Conservation (phyloP, 768 basidiomycete genomes). For the Phallus indusiatus region DNA sequence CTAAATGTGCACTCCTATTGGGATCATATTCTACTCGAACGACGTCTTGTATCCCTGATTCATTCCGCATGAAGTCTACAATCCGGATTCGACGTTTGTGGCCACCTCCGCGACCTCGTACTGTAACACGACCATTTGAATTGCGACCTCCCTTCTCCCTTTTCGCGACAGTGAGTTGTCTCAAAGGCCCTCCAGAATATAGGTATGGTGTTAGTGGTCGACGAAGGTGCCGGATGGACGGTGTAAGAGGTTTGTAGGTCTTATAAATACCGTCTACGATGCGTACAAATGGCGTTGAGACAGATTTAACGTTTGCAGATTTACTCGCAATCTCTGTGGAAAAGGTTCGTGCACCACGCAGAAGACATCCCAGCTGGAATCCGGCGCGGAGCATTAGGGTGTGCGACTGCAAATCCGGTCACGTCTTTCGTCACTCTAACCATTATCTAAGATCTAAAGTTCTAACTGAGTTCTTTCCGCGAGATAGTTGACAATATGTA, state of each 20-base stretch:
- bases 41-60: slow-evolving; percentile 78
- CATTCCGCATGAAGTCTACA: slow-evolving; percentile 77
- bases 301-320: slow-evolving; percentile 15
- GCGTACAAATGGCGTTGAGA: slow-evolving; percentile 3
- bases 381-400: background rate
- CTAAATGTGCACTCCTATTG: slow-evolving; percentile 88
- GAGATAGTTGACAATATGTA: too few species aligned
- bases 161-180: slow-evolving; percentile 69
- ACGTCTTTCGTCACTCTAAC: background rate
- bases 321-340: slow-evolving; percentile 27
- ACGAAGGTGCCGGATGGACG: slow-evolving; percentile 77
- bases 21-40: slow-evolving; percentile 97
- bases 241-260: slow-evolving; percentile 83
- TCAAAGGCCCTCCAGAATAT: slow-evolving; percentile 77
- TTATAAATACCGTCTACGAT: slow-evolving; percentile 47
- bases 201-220: slow-evolving; percentile 78
- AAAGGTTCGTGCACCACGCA: slow-evolving; percentile 17
- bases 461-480: too few species aligned
- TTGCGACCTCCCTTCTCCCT: slow-evolving; percentile 87
- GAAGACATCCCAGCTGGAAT: background rate
- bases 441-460: background rate
- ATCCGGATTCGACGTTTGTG: slow-evolving; percentile 79
- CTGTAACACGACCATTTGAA: slow-evolving; percentile 67
- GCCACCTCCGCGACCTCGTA: slow-evolving; percentile 85
- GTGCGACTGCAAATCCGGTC: background rate